A percentile compares a stretch with the other conserved stretches of the same genome.
phyloP scores from a whole-genome alignment of 306 rosid species.

The Cajanus cajan region DNA sequence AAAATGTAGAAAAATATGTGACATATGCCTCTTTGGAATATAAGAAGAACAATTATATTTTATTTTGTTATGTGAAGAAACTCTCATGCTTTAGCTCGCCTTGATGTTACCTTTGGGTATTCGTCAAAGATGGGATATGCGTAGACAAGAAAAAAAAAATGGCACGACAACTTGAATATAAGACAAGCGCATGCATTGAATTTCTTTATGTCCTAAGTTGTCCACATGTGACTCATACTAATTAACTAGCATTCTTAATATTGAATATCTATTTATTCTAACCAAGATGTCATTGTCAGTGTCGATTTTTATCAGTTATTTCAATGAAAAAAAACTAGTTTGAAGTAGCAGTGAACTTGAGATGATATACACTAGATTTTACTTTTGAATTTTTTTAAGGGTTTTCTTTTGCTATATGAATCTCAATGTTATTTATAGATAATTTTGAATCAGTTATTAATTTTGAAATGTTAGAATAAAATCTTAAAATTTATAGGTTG shows the following conservation, averaged over 20 bases:
- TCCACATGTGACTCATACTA: background rate
- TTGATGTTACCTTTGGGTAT: background rate
- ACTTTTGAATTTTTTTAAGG: background rate
- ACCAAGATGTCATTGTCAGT: background rate
- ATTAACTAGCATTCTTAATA: background rate
- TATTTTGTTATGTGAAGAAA: background rate
- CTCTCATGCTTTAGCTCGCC: background rate
- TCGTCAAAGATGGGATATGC: background rate
- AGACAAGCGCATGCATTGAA: background rate
- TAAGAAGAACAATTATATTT: background rate
- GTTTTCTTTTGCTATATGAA: background rate
- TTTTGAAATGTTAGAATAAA: background rate
- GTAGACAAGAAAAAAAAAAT: background rate
- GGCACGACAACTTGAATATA: background rate
- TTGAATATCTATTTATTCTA: background rate
- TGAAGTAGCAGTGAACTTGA: no score
- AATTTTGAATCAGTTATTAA: background rate
- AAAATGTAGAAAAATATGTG: background rate
- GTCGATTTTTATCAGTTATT: background rate
- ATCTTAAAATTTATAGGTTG: background rate
- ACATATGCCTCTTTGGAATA: background rate
- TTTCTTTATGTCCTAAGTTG: background rate
- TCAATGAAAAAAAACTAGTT: background rate
- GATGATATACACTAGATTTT: no score
- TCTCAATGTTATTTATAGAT: background rate